Evolutionary conservation across 192 early-diverging fungal genomes (phyloP), one percentile per base, ranked within the genome.

Genomic region (Podochytrium sp.): DNA sequence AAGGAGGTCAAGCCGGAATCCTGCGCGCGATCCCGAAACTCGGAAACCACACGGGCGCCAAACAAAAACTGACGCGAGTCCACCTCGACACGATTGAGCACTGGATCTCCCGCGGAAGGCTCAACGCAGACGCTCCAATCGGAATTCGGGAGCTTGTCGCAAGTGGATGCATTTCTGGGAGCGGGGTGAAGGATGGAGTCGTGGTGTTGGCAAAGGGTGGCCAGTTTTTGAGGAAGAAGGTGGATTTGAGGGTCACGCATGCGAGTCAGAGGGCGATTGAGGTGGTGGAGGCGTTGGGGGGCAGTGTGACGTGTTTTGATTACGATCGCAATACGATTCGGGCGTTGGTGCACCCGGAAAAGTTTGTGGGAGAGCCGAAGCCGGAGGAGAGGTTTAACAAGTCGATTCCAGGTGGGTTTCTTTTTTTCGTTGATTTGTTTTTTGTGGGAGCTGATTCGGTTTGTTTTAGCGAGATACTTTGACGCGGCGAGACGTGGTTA

Each of bases 1-100:
- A 97, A 78, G 97, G 97, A 72, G 97, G 97, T 34, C 95, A 97
- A 75, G 94, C 92, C 20, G 92, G 94, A 51, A 72, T 97, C 47
- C 86, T 89, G 29, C 87, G 87, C 49, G 86, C 89, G 34, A 89
- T 97, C 47, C 95, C 95, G 2, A 94, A 96, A 80, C 87, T 92
- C 65, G 95, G 95, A 76, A 85, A 84, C 73, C 93, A 42, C 20
- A 73, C 34, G 16, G 7, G 41, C 52, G 41, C 42, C 57, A 23
- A 73, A 37, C 64, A 20, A 7, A 55, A 55, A 25, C n/a, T 69
- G 12, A 55, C 76, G 7, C 76, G 78, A 2, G 40, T 84, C 63
- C 82, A 91, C 51, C 80, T 99, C 75, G 96, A 97, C 81, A 83
- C 89, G 38, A 80, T 99, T 74, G 95, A 98, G 81, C 90, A 93